Conservation (phyloP, 2,329 filamentous ascomycete genomes). For the Alternaria triticimaculans region DNA sequence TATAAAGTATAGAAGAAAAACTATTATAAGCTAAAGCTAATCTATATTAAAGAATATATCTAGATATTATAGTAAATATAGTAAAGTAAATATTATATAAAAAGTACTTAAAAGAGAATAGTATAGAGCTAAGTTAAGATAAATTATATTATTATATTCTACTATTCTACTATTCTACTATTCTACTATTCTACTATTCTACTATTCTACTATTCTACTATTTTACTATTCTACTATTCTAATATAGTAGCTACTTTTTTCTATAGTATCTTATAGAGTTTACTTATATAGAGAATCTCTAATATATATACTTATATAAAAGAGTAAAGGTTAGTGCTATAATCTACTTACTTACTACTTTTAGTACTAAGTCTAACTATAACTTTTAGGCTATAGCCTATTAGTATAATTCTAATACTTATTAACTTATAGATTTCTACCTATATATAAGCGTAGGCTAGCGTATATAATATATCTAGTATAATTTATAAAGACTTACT, state of each 20-base stretch:
- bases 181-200: not conserved
- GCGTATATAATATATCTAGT: not conserved
- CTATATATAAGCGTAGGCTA: constrained; percentile 6
- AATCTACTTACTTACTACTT: constrained; percentile 4
- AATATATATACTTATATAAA: constrained; percentile 5
- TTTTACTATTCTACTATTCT: not conserved
- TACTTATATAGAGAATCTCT: not conserved
- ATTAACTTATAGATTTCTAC: constrained; percentile 1
- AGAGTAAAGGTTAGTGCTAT: not conserved
- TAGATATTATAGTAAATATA: not conserved
- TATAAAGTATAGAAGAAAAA: constrained; percentile 1
- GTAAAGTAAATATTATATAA: not conserved
- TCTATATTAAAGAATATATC: constrained; percentile 5
- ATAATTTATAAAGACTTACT: constrained; percentile 1
- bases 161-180: not conserved
- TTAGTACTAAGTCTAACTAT: constrained; percentile 3
- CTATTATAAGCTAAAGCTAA: not conserved
- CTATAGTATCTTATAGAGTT: not conserved
- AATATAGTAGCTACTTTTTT: not conserved
- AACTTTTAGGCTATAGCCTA: too few relatives aligned
- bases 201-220: not conserved
- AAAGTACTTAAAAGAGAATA: not conserved
- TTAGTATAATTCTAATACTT: constrained; percentile 5
- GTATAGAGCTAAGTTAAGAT: not conserved
- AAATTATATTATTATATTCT: not conserved